Evolutionary conservation across 164 flowering plant genomes (phyloP), one percentile per base, ranked within the genome.

Genomic region (Dillenia turbinata): DNA sequence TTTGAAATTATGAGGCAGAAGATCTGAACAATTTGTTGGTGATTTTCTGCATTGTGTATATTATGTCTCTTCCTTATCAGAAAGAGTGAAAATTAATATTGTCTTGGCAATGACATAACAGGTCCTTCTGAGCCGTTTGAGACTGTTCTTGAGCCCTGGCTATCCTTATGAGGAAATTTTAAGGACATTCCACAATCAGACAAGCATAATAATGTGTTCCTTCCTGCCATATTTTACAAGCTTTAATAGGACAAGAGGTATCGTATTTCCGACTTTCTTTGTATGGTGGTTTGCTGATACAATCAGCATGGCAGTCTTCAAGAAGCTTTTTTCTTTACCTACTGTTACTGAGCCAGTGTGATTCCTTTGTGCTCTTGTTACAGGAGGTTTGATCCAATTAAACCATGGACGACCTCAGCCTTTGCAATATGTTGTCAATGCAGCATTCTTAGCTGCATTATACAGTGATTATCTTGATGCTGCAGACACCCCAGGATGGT

Each of bases 401-500:
- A 90, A 86, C 77, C 96, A 93, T 59, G 98, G 97, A 71, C 75
- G 80, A 63, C 97, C 98, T 43, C 98, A 90, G 76, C 95, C 97
- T 50, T 96, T 93, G 62, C 98, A 91, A 51, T 93, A 89, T 63
- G 83, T 81, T 12, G 98, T 83, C 33, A 85, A 93, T 78, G 96
- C 98, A 17, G 98, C 98, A 40, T 93, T 93, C 84, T 69, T 93
- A 63, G 97, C 98, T 58, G 77, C 92, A 7, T 48, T 91, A 44
- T 93, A 65, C 65, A 81, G 87, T 64, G 98, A 93, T 73, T 93
- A 93, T 62, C 92, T 93, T 68, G 94, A 83, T 13, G 95, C 98
- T 64, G 92, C 97, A 9, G 98, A 90, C 68, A 93, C 98, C 19
- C 97, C 98, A n/a, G 98, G 98, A 49, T 93, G 98, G 98, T 84